Percentiles rank a stretch among this genome's conserved stretches.
Evolutionary conservation across 805 yeast genomes (phyloP).

Genomic region (Candida maesae): DNA sequence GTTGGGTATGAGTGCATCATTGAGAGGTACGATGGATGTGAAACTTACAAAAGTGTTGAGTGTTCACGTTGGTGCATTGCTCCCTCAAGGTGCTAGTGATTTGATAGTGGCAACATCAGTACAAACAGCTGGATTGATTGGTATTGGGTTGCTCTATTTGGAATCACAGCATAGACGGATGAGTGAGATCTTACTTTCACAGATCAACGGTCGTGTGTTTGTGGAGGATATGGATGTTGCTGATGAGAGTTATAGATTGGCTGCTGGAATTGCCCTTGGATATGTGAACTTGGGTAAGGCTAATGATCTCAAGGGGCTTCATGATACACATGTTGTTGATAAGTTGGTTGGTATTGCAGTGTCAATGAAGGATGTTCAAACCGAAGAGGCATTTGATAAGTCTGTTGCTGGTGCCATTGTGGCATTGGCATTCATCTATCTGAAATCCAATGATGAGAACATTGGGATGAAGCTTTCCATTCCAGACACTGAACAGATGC

Average conservation of each 20-base stretch:
- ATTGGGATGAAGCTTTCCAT: slow-evolving; percentile 60
- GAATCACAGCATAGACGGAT: slow-evolving; percentile 80
- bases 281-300: slow-evolving; percentile 79
- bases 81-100: slow-evolving; percentile 90
- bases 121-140: slow-evolving; percentile 88
- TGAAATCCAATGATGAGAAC: slow-evolving; percentile 57
- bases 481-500: slow-evolving; percentile 54
- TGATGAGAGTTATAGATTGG: slow-evolving; percentile 77
- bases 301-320: slow-evolving; percentile 50
- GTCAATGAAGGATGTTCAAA: slow-evolving; percentile 59
- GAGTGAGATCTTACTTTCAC: slow-evolving; percentile 74
- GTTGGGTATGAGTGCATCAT: slow-evolving; percentile 90
- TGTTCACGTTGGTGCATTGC: slow-evolving; percentile 86
- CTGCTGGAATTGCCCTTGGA: slow-evolving; percentile 89
- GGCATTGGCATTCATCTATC: slow-evolving; percentile 69
- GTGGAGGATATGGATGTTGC: slow-evolving; percentile 53
- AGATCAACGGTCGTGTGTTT: slow-evolving; percentile 51
- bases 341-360: slow-evolving; percentile 53
- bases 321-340: slow-evolving; percentile 64
- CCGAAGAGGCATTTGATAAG: slow-evolving; percentile 53
- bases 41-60: slow-evolving; percentile 87
- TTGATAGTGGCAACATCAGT: slow-evolving; percentile 78
- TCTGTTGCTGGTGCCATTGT: slow-evolving; percentile 70
- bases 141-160: slow-evolving; percentile 80
- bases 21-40: slow-evolving; percentile 75